Evolutionary conservation across 1,284 basidiomycete genomes (phyloP).

Genomic region (Takashimella koratensis): DNA sequence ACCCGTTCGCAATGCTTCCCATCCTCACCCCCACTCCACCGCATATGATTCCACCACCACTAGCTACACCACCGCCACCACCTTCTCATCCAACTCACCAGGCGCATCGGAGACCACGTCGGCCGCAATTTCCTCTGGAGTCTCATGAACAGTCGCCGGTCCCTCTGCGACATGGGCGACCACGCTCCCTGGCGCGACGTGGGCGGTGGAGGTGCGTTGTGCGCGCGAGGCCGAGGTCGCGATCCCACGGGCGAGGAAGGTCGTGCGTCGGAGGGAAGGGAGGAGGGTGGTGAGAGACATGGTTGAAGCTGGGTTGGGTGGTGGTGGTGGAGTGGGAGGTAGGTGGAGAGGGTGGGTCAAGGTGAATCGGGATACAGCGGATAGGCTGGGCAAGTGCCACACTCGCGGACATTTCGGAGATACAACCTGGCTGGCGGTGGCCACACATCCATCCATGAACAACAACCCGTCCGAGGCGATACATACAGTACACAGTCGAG

Average conservation of each 20-base stretch:
- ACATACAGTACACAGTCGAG: too few species aligned
- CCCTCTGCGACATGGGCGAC: constrained; percentile 21
- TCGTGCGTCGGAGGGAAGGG: constrained; percentile 7
- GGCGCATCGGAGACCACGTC: constrained; percentile 49
- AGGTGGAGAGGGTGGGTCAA: too few species aligned
- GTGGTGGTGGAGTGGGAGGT: background rate
- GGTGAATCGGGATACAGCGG: too few species aligned
- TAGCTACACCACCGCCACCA: too few species aligned
- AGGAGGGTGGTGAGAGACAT: too few species aligned
- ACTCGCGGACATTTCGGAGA: background rate
- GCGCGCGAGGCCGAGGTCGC: constrained; percentile 1
- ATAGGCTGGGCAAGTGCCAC: background rate
- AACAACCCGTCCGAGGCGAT: too few species aligned
- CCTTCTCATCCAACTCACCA: constrained; percentile 32
- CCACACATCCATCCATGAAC: too few species aligned
- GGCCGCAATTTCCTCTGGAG: constrained; percentile 27
- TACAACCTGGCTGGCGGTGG: too few species aligned
- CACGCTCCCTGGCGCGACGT: constrained; percentile 20
- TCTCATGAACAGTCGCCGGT: constrained; percentile 22
- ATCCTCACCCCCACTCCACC: too few species aligned
- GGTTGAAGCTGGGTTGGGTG: too few species aligned
- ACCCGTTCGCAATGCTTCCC: too few species aligned
- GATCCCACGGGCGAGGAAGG: background rate
- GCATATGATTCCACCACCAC: too few species aligned
- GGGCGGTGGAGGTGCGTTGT: constrained; percentile 3